Evolutionary conservation across 352 stramenopile genomes (phyloP).

Genomic region (Globisporangium paddicum): DNA sequence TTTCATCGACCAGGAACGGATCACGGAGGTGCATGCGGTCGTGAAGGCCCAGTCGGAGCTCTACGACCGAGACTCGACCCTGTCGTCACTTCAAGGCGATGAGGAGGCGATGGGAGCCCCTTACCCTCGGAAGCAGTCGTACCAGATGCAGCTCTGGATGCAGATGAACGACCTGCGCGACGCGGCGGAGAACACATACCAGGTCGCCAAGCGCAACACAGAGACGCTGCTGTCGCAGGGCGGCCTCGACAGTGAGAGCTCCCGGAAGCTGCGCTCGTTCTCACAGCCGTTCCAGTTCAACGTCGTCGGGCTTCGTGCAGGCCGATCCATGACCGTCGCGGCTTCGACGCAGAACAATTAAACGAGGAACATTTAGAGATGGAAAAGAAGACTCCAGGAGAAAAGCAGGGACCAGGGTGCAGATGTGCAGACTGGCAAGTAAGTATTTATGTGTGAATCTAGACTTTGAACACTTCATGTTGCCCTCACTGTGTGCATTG

Average conservation of each 20-base stretch:
- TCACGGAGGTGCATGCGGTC: constrained; percentile 12
- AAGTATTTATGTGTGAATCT: constrained; percentile 6
- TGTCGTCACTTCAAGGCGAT: neutral
- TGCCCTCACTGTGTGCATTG: neutral
- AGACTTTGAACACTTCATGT: neutral
- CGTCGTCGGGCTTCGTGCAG: constrained; percentile 10
- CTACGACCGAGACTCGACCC: constrained; percentile 5
- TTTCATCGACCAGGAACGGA: constrained; percentile 1
- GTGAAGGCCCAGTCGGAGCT: constrained; percentile 5
- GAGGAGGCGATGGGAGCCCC: constrained; percentile 7
- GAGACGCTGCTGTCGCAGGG: constrained; percentile 35
- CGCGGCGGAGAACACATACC: constrained; percentile 60
- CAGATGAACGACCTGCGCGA: constrained; percentile 71
- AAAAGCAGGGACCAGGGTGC: neutral
- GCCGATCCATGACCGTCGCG: constrained; percentile 9
- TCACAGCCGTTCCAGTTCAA: constrained; percentile 20
- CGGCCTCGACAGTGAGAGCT: neutral
- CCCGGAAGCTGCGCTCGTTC: constrained; percentile 11
- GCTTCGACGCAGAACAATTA: neutral
- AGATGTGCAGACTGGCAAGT: neutral
- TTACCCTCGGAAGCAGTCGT: constrained; percentile 27
- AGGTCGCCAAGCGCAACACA: constrained; percentile 52
- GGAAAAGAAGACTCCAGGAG: neutral
- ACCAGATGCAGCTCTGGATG: constrained; percentile 65
- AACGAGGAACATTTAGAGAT: neutral